phyloP scores from a whole-genome alignment of 345 rosid species.

The Eucalyptus urophylla region DNA sequence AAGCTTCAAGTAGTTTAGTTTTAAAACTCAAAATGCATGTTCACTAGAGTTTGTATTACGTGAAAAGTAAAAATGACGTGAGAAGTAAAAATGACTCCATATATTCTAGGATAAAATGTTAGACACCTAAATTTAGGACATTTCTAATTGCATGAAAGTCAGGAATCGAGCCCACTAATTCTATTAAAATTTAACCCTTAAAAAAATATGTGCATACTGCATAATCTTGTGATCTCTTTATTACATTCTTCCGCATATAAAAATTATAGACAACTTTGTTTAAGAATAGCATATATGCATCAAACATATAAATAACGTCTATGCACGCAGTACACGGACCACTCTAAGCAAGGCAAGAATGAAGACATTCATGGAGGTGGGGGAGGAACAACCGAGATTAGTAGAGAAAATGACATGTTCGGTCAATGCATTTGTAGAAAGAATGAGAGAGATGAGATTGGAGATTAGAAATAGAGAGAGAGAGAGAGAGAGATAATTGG shows the following conservation, averaged over 20 bases:
- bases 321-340: not conserved
- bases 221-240: not conserved
- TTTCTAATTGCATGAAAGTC: not conserved
- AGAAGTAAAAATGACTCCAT: not conserved
- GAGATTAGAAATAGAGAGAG: not conserved
- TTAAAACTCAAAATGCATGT: not conserved
- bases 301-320: not conserved
- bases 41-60: not conserved
- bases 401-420: not conserved
- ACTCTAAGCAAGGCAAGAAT: not conserved
- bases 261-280: not conserved
- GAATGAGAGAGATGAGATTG: not conserved
- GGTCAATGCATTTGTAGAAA: not conserved
- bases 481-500: not conserved
- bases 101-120: not conserved
- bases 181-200: not conserved
- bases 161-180: not conserved
- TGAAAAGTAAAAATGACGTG: not conserved
- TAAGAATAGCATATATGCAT: not conserved
- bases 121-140: not conserved
- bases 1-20: too few species aligned
- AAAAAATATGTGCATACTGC: not conserved
- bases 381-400: not conserved
- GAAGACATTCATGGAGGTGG: not conserved
- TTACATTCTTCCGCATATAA: not conserved